These are phyloP conservation scores for Xerocomus amazonicus DNA, from an alignment of 1,284 basidiomycete species.

Conservation along the genomic window DNA sequence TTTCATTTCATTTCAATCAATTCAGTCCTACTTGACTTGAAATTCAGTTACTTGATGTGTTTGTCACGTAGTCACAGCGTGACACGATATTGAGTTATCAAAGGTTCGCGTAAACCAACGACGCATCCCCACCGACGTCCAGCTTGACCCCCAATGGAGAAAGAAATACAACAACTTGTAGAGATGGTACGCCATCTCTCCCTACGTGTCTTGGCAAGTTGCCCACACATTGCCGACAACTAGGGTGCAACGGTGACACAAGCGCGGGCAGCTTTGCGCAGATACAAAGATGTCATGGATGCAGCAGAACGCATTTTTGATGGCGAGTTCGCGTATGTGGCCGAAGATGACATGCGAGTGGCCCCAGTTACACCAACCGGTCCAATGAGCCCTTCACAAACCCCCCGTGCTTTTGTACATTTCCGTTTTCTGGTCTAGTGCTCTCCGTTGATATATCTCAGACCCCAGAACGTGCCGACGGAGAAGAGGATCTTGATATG, in stretches of 20 bases:
- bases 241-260: constrained; percentile 77
- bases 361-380: constrained; percentile 15
- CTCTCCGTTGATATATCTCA: constrained; percentile 27
- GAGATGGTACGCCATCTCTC: constrained; percentile 48
- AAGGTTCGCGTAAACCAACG: constrained; percentile 17
- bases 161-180: constrained; percentile 46
- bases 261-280: constrained; percentile 73
- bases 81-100: constrained; percentile 20
- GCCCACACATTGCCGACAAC: constrained; percentile 7
- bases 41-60: too few species aligned
- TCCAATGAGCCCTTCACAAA: constrained; percentile 26
- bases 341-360: constrained; percentile 40
- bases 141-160: constrained; percentile 34
- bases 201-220: neutral
- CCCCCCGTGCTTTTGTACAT: constrained; percentile 30
- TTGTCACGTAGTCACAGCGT: constrained; percentile 26
- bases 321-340: constrained; percentile 73
- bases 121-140: constrained; percentile 17
- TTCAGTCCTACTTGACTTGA: neutral
- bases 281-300: constrained; percentile 82
- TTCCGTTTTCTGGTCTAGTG: neutral
- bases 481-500: constrained; percentile 40
- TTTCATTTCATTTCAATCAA: neutral
- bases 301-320: constrained; percentile 84
- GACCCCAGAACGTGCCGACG: constrained; percentile 53